Base-by-base conservation (phyloP, 169 alveolate genomes). In the Toxoplasma gondii region DNA sequence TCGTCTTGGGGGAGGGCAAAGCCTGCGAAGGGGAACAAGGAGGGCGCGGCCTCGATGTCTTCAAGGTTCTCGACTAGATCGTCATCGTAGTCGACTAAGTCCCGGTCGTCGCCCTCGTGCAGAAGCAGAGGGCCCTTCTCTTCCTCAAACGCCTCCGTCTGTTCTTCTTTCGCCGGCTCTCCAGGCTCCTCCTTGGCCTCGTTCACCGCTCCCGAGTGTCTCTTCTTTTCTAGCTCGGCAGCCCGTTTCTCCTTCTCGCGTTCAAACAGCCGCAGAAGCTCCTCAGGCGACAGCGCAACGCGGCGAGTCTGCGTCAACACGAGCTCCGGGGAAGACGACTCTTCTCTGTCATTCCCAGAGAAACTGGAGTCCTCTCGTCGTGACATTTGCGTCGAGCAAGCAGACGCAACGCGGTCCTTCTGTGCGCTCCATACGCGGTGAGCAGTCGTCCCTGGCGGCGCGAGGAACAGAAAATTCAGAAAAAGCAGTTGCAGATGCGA, bases 191-290 rank as follows among this genome's bases (percentile, higher is more conserved):
- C 86, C 29, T 10, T 45, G 16, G 9, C 86, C 12, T 27, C 44
- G 86, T 45, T 45, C 45, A 10, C 86, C 45, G 5, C 86, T 19
- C 45, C 45, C 44, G 39, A 31, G 12, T 78, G 39, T 78, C 86
- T 78, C 86, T 78, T 38, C 86, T 78, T 78, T 10, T 19, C 45
- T 7, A 17, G 19, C 44, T 82, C 90, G 64, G 29, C 90, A 4
- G 54, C 36, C 41, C 90, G 53, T 36, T 38, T 12, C 53, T 22
- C 90, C 64, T 44, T 82, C 64, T 82, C 90, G 24, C 41, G 5
- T 36, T 82, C 90, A 36, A 82, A 82, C 36, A 82, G 90, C 41
- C 90, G 90, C 34, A 43, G 67, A 12, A 82, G 90, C 90, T 82
- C 90, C 67, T 82, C 90, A 10, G 34, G 54, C 10, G 90, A 27